A percentile compares a stretch with the other conserved stretches of the same genome.
These are phyloP conservation scores for Huntiella abstrusa DNA, from an alignment of 2,329 filamentous ascomycete genomes.

Conservation along the genomic window DNA sequence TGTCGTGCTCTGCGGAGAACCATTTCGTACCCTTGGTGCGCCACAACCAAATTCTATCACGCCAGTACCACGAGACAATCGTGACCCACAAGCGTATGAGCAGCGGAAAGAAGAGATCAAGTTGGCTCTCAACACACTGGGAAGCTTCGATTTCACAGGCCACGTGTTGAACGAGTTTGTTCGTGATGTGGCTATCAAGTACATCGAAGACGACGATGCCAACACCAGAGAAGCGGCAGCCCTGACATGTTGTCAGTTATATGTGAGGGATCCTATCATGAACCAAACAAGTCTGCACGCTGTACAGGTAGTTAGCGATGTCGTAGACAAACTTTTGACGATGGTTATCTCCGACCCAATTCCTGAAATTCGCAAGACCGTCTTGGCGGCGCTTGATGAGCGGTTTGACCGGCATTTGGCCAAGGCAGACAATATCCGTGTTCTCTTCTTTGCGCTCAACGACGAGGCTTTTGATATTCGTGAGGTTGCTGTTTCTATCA, in stretches of 20 bases:
- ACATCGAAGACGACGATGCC: conserved; percentile 87
- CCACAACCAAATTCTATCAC: conserved; percentile 66
- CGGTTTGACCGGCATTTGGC: conserved; percentile 94
- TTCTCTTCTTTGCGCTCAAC: conserved; percentile 84
- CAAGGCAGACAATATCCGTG: conserved; percentile 92
- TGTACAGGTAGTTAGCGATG: conserved; percentile 90
- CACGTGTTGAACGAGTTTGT: conserved; percentile 97
- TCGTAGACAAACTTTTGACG: conserved; percentile 89
- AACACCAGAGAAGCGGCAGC: conserved; percentile 89
- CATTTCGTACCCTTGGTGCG: conserved; percentile 81
- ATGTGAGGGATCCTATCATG: conserved; percentile 90
- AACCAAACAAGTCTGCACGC: conserved; percentile 96
- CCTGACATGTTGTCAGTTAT: conserved; percentile 92
- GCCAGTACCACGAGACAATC: conserved; percentile 69
- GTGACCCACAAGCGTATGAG: conserved; percentile 67
- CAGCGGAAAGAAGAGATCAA: conserved; percentile 73
- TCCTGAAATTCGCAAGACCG: conserved; percentile 70
- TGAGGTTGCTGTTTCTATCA: conserved; percentile 89
- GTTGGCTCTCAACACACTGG: conserved; percentile 78
- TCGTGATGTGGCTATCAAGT: conserved; percentile 91
- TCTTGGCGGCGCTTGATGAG: conserved; percentile 73
- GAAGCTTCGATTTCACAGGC: conserved; percentile 86
- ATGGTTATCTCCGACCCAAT: conserved; percentile 88
- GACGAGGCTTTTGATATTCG: conserved; percentile 86
- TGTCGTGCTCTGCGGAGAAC: conserved; percentile 76